Base-by-base conservation (phyloP, 495 filamentous ascomycete species). In the Penicillium antarcticum region DNA sequence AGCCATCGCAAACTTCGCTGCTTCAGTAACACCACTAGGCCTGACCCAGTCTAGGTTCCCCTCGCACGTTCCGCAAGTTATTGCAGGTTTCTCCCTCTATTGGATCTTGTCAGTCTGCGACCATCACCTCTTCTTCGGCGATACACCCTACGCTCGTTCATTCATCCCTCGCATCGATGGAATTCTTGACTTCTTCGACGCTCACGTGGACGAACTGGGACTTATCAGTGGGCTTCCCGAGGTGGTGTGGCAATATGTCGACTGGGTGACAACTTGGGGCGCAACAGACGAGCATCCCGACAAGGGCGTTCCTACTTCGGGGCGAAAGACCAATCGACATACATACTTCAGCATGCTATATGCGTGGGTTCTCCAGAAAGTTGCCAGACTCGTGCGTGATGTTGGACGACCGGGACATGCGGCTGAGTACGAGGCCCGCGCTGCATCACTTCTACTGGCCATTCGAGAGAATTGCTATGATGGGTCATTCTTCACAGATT, bases 281-380 rank as follows among this genome's bases (percentile, higher is more conserved):
- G 65, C 65, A 4, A 68, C 66, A 8, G 62, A 59, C 10, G 62
- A 61, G 5, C 62, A 68, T 39, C 63, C 67, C 0, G 68, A 71
- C 26, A 71, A 73, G 32, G 69, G 67, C 0, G 69, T 72, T 0
- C 66, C 70, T 4, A 68, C 65, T 1, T 58, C 66, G 1, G 64
- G 64, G 0, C 51, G 64, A 1, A 49, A 49, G 19, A 53, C 62
- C 9, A 67, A 67, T 37, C 35, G 58, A 16, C 62, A 67, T 31
- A 70, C 64, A 1, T 71, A 70, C 51, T 68, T 68, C 42, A 73
- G 67, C 41, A 60, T 71, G 57, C 55, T 73, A 0, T 73, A 73
- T 46, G 66, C 66, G 7, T 71, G 60, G 24, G 60, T 62, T 5
- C 57, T 73, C 0, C 53, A 58, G 37, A 47, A 63, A 37, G 60